A percentile compares a stretch with the other conserved stretches of the same genome.
Conservation (phyloP, 352 stramenopile species). For the Globisporangium canariense region DNA sequence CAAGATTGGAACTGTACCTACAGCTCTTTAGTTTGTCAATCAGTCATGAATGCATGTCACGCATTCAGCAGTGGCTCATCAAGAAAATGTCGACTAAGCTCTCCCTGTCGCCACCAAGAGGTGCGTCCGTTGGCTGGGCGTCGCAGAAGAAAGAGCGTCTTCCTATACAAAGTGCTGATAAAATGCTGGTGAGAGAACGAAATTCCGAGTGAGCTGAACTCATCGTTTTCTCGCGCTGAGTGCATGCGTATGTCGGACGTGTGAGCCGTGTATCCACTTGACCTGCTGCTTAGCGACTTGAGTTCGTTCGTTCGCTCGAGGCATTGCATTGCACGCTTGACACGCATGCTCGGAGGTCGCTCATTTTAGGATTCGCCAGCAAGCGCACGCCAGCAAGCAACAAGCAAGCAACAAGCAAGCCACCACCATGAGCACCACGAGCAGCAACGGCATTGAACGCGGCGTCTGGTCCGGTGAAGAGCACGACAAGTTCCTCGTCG, state of each 20-base stretch:
- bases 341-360: neutral
- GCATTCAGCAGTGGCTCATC: neutral
- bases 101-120: slow-evolving; percentile 8
- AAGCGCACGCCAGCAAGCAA: neutral
- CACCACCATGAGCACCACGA: neutral
- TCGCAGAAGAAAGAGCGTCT: neutral
- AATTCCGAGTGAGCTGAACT: slow-evolving; percentile 2
- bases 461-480: slow-evolving; percentile 31
- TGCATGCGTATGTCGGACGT: neutral
- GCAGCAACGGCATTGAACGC: slow-evolving; percentile 7
- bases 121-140: neutral
- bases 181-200: neutral
- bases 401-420: neutral
- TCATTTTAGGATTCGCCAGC: slow-evolving; percentile 15
- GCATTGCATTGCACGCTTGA: neutral
- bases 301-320: neutral
- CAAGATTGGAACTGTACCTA: too few species aligned
- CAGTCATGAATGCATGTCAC: neutral
- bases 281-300: neutral
- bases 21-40: too few species aligned
- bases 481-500: slow-evolving; percentile 29
- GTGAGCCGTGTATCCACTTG: slow-evolving; percentile 9
- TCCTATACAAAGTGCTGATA: neutral
- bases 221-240: slow-evolving; percentile 1
- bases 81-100: neutral